Conservation (phyloP, 352 stramenopile species). For the Phytopythium kandeliae region DNA sequence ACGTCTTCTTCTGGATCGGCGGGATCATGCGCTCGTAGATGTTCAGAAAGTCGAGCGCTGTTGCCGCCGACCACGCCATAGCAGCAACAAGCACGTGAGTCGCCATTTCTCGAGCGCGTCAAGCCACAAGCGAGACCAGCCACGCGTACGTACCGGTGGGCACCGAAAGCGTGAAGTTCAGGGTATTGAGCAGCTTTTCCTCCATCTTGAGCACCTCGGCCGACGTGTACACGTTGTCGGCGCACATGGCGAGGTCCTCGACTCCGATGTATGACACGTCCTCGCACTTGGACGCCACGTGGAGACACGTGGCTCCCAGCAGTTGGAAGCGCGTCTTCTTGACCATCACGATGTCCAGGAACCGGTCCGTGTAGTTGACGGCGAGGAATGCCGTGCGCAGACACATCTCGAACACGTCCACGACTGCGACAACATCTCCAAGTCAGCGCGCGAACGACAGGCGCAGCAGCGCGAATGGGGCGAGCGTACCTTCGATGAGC, state of each 20-base stretch:
- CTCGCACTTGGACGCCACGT: constrained; percentile 90
- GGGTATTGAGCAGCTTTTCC: constrained; percentile 89
- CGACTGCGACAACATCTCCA: constrained; percentile 35
- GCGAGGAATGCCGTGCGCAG: constrained; percentile 85
- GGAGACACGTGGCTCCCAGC: constrained; percentile 85
- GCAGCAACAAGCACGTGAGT: not conserved
- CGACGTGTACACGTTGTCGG: constrained; percentile 88
- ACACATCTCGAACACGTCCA: constrained; percentile 92
- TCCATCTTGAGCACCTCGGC: constrained; percentile 89
- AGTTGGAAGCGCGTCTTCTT: constrained; percentile 88
- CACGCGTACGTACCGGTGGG: constrained; percentile 57
- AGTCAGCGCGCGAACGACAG: not conserved
- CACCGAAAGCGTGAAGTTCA: constrained; percentile 89
- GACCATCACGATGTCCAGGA: constrained; percentile 84
- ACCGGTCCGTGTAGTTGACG: constrained; percentile 90
- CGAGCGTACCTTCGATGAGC: constrained; percentile 80
- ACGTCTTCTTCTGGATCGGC: constrained; percentile 79
- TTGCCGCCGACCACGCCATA: not conserved
- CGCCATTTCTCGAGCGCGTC: not conserved
- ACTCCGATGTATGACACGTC: constrained; percentile 92
- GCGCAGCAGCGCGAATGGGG: not conserved
- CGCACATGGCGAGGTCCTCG: constrained; percentile 88
- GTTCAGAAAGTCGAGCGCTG: constrained; percentile 86
- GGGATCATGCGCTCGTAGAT: constrained; percentile 88
- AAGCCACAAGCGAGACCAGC: not conserved